Conservation (phyloP, 164 flowering plant genomes). For the Warburgia ugandensis region DNA sequence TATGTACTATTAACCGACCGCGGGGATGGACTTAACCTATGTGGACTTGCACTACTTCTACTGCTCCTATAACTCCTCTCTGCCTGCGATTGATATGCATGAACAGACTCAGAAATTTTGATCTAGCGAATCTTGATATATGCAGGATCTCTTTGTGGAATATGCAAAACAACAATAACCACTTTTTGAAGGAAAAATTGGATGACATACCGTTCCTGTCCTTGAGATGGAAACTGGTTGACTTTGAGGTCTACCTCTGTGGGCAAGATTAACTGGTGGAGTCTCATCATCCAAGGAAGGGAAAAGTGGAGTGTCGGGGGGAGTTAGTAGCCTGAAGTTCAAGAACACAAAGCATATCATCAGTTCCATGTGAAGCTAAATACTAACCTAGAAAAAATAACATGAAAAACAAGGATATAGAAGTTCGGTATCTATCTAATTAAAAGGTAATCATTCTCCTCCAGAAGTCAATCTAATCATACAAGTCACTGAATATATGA, state of each 20-base stretch:
- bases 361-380: too few relatives aligned
- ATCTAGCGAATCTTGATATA: not conserved
- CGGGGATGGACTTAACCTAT: conserved; percentile 84
- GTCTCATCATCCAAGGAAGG: conserved; percentile 85
- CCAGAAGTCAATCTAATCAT: too few relatives aligned
- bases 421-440: too few relatives aligned
- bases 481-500: too few relatives aligned
- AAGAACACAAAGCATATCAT: conserved; percentile 7
- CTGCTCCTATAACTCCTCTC: conserved; percentile 63
- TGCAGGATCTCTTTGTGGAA: too few relatives aligned
- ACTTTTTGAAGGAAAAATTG: too few relatives aligned
- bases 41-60: conserved; percentile 91
- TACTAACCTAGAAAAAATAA: too few relatives aligned
- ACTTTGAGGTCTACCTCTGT: conserved; percentile 73
- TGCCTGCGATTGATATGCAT: too few relatives aligned
- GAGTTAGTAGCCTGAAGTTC: conserved; percentile 76
- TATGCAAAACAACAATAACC: too few relatives aligned
- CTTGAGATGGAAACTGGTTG: conserved; percentile 77
- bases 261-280: conserved; percentile 32
- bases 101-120: too few relatives aligned
- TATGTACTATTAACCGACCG: conserved; percentile 37
- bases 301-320: conserved; percentile 98
- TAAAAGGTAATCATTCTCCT: too few relatives aligned
- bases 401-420: too few relatives aligned
- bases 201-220: conserved; percentile 60